Percentiles rank a stretch among this genome's conserved stretches.
phyloP scores from a whole-genome alignment of 805 yeast species.

The Kuraishia capsulata region DNA sequence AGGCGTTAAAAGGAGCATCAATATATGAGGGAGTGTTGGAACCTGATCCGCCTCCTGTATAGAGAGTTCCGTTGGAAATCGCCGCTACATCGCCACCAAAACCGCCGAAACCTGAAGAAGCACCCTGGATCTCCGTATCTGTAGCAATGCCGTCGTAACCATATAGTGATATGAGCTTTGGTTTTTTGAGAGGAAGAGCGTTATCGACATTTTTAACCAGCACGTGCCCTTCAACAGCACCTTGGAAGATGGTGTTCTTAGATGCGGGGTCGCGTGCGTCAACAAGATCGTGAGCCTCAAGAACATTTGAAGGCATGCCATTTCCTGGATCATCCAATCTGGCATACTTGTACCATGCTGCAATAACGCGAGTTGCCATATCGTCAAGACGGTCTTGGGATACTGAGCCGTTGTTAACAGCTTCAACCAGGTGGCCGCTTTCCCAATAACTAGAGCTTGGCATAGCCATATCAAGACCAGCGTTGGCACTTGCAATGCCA shows the following conservation, averaged over 20 bases:
- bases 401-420: constrained; percentile 46
- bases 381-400: constrained; percentile 46
- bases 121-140: constrained; percentile 1
- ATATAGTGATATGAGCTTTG: constrained; percentile 26
- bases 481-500: constrained; percentile 45
- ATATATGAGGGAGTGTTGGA: constrained; percentile 48
- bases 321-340: constrained; percentile 26
- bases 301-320: constrained; percentile 40
- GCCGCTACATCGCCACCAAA: too few species aligned
- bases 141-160: constrained; percentile 10
- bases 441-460: constrained; percentile 56
- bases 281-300: constrained; percentile 38
- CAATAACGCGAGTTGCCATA: constrained; percentile 52
- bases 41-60: constrained; percentile 61
- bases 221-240: constrained; percentile 50
- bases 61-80: constrained; percentile 38
- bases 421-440: constrained; percentile 39
- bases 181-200: constrained; percentile 46
- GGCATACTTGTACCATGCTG: constrained; percentile 47
- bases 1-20: constrained; percentile 35
- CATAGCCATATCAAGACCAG: constrained; percentile 62
- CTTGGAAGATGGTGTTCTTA: constrained; percentile 37
- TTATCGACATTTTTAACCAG: constrained; percentile 44
- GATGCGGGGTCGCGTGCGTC: constrained; percentile 42
- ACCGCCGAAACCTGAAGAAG: too few species aligned